Conservation (phyloP, 345 rosid species). For the Citrus maxima region DNA sequence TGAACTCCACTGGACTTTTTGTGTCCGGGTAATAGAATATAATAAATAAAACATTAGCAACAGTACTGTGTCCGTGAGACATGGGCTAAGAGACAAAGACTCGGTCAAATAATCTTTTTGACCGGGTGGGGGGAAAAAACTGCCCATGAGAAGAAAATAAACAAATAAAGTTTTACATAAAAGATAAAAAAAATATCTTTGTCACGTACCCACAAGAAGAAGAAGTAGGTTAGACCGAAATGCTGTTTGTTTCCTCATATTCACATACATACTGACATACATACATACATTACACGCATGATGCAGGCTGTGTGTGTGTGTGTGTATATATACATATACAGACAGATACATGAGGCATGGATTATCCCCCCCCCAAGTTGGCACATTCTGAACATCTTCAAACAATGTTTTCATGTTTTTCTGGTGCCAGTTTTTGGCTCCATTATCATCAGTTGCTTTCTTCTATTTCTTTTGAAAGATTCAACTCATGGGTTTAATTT, state of each 20-base stretch:
- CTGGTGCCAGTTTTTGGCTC: conserved; percentile 15
- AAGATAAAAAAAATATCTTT: not conserved
- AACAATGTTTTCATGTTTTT: not conserved
- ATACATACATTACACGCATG: not conserved
- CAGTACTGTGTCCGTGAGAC: not conserved
- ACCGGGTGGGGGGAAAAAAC: not conserved
- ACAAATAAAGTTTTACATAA: not conserved
- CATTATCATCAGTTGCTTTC: not conserved
- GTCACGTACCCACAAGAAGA: not conserved
- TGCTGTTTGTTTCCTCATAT: conserved; percentile 11
- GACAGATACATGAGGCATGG: not conserved
- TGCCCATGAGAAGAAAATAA: not conserved
- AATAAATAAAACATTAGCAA: not conserved
- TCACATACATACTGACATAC: not conserved
- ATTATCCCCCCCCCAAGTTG: conserved; percentile 18
- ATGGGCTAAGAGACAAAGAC: conserved; percentile 17
- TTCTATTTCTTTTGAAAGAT: conserved; percentile 3
- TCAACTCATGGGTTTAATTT: not conserved
- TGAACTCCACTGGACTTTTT: not conserved
- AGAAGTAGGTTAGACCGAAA: not conserved
- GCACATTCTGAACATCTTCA: conserved; percentile 6
- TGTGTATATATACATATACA: too few species aligned
- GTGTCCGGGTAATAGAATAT: not conserved
- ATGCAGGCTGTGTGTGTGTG: too few species aligned
- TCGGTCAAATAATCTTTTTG: conserved; percentile 31